Conservation (phyloP, 2,329 filamentous ascomycete species). For the Phaeophleospora eucalypticola region DNA sequence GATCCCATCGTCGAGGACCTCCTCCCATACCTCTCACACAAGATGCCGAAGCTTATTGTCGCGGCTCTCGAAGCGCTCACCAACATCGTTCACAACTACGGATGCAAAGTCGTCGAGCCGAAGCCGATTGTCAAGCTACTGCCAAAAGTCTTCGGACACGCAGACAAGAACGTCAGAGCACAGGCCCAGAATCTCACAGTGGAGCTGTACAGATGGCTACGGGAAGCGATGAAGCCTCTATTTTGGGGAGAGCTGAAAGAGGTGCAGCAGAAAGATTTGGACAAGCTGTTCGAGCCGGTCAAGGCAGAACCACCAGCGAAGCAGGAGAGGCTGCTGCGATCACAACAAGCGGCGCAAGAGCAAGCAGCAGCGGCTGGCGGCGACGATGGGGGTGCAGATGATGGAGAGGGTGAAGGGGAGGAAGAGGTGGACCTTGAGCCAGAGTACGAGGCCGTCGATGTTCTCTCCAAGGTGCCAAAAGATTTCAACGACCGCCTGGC, state of each 20-base stretch:
- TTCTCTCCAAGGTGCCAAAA: conserved; percentile 73
- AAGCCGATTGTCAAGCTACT: conserved; percentile 85
- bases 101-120: conserved; percentile 88
- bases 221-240: conserved; percentile 96
- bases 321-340: conserved; percentile 81
- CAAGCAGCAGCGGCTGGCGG: conserved; percentile 34
- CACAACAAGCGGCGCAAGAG: conserved; percentile 80
- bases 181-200: conserved; percentile 88
- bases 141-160: conserved; percentile 89
- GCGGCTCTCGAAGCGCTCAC: conserved; percentile 72
- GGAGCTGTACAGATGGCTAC: conserved; percentile 93
- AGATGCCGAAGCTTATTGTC: conserved; percentile 83
- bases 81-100: conserved; percentile 86
- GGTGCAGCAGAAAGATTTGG: conserved; percentile 89
- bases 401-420: conserved; percentile 46
- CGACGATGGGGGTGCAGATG: conserved; percentile 35
- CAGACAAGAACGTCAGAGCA: conserved; percentile 95
- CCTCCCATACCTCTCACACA: conserved; percentile 75
- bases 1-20: conserved; percentile 87
- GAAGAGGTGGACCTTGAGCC: conserved; percentile 66
- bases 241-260: conserved; percentile 96
- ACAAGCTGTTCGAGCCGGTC: conserved; percentile 88
- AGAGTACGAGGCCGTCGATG: conserved; percentile 76
- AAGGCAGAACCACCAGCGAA: conserved; percentile 84
- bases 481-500: conserved; percentile 78